Percentiles rank a stretch among this genome's conserved stretches.
Conservation (phyloP, 495 filamentous ascomycete species). For the Trichoderma orchidacearum region DNA sequence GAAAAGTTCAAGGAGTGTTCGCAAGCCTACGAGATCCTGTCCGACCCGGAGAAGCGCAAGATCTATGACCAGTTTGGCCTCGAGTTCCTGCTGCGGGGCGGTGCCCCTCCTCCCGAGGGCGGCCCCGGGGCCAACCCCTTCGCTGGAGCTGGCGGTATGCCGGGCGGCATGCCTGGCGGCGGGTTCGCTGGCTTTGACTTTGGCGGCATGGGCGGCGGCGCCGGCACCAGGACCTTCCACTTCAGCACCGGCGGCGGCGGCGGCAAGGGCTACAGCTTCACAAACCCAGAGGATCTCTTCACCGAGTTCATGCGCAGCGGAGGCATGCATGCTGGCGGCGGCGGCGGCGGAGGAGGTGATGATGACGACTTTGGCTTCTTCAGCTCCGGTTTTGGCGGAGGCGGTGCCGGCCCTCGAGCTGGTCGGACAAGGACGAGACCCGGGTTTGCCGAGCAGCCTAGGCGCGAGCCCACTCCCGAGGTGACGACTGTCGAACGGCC, state of each 20-base stretch:
- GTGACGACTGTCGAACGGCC: slow-evolving; percentile 82
- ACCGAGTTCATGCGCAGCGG: slow-evolving; percentile 56
- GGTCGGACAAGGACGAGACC: background rate
- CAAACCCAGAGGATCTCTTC: slow-evolving; percentile 74
- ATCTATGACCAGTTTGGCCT: slow-evolving; percentile 91
- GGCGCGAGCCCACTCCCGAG: slow-evolving; percentile 55
- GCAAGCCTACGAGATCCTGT: slow-evolving; percentile 95
- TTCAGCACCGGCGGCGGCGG: slow-evolving; percentile 47
- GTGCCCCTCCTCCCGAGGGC: slow-evolving; percentile 49
- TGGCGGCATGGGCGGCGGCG: slow-evolving; percentile 28
- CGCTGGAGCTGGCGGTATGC: slow-evolving; percentile 30
- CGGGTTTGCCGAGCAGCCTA: background rate
- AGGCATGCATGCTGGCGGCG: slow-evolving; percentile 30
- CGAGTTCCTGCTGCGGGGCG: slow-evolving; percentile 81
- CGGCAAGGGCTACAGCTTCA: slow-evolving; percentile 58
- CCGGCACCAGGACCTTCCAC: slow-evolving; percentile 51
- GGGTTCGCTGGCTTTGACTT: slow-evolving; percentile 43
- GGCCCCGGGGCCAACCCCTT: slow-evolving; percentile 34
- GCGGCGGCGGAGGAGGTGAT: slow-evolving; percentile 6
- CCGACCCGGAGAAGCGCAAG: slow-evolving; percentile 93
- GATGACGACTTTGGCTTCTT: slow-evolving; percentile 10
- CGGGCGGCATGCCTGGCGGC: slow-evolving; percentile 6
- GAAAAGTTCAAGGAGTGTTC: slow-evolving; percentile 95
- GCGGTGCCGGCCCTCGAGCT: background rate
- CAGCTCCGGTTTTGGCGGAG: slow-evolving; percentile 10